phyloP scores from a whole-genome alignment of 495 filamentous ascomycete genomes.

The Bombardia bombarda region DNA sequence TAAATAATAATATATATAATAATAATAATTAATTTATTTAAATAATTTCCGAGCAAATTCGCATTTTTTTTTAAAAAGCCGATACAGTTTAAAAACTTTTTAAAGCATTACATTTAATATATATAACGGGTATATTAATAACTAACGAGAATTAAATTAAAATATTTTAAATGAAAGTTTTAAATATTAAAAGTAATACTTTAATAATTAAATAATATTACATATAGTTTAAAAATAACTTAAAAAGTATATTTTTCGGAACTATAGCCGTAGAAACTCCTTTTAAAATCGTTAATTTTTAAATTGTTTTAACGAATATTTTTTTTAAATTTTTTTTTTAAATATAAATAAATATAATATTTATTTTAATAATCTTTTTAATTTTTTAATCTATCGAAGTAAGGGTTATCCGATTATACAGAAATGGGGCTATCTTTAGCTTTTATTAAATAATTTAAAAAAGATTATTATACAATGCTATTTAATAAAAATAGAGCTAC shows the following conservation, averaged over 20 bases:
- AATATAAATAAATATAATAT: background rate
- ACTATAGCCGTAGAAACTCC: too few relatives aligned
- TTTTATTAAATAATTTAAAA: too few relatives aligned
- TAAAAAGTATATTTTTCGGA: background rate
- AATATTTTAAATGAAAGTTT: too few relatives aligned
- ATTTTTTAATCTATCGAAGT: background rate
- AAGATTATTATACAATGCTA: too few relatives aligned
- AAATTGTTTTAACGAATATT: background rate
- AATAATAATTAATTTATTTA: background rate
- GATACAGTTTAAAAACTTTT: background rate
- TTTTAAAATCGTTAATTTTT: too few relatives aligned
- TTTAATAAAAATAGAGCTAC: too few relatives aligned
- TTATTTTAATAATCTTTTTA: background rate
- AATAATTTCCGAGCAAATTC: too few relatives aligned
- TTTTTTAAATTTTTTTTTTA: slow-evolving; percentile 2
- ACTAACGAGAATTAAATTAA: too few relatives aligned
- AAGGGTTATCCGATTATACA: too few relatives aligned
- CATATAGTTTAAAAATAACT: background rate
- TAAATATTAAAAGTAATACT: too few relatives aligned
- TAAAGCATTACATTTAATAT: background rate
- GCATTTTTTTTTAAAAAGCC: background rate
- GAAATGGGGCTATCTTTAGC: too few relatives aligned
- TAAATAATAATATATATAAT: background rate
- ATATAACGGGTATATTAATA: background rate
- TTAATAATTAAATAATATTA: background rate